Conservation (phyloP, 1,284 basidiomycete species). For the Marasmius fiardii region DNA sequence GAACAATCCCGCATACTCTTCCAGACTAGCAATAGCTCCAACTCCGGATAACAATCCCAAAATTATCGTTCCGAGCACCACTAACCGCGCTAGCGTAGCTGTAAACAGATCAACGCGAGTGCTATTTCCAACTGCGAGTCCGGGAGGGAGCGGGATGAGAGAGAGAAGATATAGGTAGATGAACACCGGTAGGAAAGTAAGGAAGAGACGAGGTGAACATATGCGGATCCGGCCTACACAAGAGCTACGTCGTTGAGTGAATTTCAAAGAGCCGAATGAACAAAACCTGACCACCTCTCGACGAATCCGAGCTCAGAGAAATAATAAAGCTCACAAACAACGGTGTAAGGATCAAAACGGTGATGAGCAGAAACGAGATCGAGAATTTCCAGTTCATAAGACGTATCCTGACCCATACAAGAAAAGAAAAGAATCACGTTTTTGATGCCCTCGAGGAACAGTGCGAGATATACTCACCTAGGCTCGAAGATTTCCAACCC, state of each 20-base stretch:
- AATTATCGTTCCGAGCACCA: constrained; percentile 70
- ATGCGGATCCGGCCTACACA: constrained; percentile 19
- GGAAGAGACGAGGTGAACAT: constrained; percentile 24
- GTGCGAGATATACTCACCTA: too few species aligned
- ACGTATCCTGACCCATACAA: constrained; percentile 46
- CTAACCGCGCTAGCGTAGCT: constrained; percentile 55
- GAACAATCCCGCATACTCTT: constrained; percentile 41
- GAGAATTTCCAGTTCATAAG: constrained; percentile 63
- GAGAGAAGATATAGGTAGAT: constrained; percentile 60
- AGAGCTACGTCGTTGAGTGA: neutral
- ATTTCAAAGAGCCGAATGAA: neutral
- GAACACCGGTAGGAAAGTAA: constrained; percentile 48
- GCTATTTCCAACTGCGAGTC: neutral
- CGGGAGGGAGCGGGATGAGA: constrained; percentile 59
- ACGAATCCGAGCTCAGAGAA: constrained; percentile 21
- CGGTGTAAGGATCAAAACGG: constrained; percentile 61
- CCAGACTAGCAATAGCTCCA: constrained; percentile 65
- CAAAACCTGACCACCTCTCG: neutral
- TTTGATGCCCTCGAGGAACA: too few species aligned
- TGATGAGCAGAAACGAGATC: constrained; percentile 48
- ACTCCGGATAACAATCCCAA: constrained; percentile 73
- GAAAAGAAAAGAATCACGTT: too few species aligned
- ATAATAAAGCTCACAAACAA: constrained; percentile 54
- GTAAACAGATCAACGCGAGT: constrained; percentile 38
- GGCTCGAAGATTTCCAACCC: constrained; percentile 49